Percentiles rank a stretch among this genome's conserved stretches.
Conservation (phyloP, 176 grass and related monocot genomes). For the Secale cereale region DNA sequence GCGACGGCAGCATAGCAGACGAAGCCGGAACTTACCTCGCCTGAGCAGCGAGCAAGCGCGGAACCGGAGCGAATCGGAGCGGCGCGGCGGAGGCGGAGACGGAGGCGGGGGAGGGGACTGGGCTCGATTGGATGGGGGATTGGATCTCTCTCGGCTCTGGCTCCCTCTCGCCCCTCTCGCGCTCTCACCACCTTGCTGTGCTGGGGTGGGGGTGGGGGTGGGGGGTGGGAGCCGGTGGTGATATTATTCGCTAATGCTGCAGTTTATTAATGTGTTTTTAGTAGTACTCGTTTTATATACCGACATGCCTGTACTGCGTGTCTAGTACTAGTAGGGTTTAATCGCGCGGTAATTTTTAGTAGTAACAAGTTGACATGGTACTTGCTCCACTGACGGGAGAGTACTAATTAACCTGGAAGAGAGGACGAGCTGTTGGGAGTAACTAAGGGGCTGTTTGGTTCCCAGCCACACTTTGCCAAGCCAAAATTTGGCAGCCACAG, state of each 20-base stretch:
- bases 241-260: conserved; percentile 19
- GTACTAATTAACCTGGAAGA: background rate
- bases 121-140: conserved; percentile 49
- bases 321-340: background rate
- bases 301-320: conserved; percentile 48
- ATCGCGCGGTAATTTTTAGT: background rate
- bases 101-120: background rate
- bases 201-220: conserved; percentile 5
- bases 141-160: conserved; percentile 38
- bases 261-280: conserved; percentile 1
- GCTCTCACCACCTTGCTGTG: background rate
- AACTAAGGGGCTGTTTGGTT: too few species aligned
- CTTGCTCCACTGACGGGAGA: background rate
- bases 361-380: background rate
- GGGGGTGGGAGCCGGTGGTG: background rate
- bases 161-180: background rate
- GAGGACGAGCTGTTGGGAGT: background rate
- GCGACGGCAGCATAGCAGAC: background rate
- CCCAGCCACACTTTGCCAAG: too few species aligned
- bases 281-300: conserved; percentile 50
- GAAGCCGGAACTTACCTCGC: background rate
- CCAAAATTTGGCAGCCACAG: too few species aligned
- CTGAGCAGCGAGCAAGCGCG: background rate
- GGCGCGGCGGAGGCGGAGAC: background rate
- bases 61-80: background rate